phyloP scores from a whole-genome alignment of 148 eudicot genomes.

The Pharnaceum exiguum region DNA sequence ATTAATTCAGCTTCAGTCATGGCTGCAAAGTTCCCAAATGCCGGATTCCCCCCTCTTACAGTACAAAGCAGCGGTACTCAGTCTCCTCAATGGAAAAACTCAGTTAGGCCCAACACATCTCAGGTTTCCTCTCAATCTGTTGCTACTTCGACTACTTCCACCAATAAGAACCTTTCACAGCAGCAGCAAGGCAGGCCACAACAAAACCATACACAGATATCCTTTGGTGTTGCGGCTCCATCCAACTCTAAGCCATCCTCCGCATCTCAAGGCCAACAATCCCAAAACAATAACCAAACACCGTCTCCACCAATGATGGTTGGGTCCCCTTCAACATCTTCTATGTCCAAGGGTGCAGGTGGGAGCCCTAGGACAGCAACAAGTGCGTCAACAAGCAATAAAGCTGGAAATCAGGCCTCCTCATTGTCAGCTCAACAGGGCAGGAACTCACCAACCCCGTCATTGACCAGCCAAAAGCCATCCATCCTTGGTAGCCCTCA shows the following conservation, averaged over 20 bases:
- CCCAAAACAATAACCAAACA: slow-evolving; percentile 35
- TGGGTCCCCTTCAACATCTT: slow-evolving; percentile 81
- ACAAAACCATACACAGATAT: slow-evolving; percentile 72
- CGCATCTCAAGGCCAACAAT: slow-evolving; percentile 55
- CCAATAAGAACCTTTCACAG: slow-evolving; percentile 48
- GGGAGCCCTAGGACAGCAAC: slow-evolving; percentile 72
- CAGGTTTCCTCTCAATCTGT: slow-evolving; percentile 49
- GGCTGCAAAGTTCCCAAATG: slow-evolving; percentile 52
- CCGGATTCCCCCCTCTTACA: slow-evolving; percentile 49
- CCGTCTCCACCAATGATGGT: slow-evolving; percentile 69
- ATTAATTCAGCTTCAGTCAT: slow-evolving; percentile 45
- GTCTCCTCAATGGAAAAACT: slow-evolving; percentile 75
- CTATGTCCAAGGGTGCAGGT: slow-evolving; percentile 71
- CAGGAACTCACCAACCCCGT: slow-evolving; percentile 39
- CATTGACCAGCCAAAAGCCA: slow-evolving; percentile 48
- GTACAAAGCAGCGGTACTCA: slow-evolving; percentile 52
- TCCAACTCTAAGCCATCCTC: slow-evolving; percentile 40
- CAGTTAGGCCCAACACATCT: slow-evolving; percentile 40
- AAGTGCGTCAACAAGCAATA: slow-evolving; percentile 45
- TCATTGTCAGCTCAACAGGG: slow-evolving; percentile 55
- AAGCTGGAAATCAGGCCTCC: slow-evolving; percentile 43
- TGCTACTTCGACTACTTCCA: slow-evolving; percentile 36
- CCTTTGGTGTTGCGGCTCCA: slow-evolving; percentile 54
- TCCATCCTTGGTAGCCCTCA: slow-evolving; percentile 77
- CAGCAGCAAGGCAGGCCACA: slow-evolving; percentile 57